Evolutionary conservation across 2,329 filamentous ascomycete species (phyloP), one percentile per base, ranked within the genome.

Genomic region (Nemania sp.): DNA sequence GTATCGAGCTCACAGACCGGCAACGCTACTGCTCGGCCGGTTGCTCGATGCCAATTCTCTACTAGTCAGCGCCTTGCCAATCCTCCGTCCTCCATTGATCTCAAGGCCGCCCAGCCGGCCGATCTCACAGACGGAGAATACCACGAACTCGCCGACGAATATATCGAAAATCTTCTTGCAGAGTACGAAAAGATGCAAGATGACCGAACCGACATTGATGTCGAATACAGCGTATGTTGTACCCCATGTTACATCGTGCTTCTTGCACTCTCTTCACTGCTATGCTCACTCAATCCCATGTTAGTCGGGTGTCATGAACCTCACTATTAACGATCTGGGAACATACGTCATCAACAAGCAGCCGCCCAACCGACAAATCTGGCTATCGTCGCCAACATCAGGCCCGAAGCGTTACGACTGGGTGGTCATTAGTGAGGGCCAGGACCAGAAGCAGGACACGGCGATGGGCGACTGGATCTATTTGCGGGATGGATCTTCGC

Each of bases 301-400:
- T 40, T 65, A 97, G 92, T 83, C 90, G 49, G 93, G 94, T 50
- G 91, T 97, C 51, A 80, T 97, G 64, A 91, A 86, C 59, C 79
- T 97, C 66, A 79, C 76, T 6, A 83, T 90, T 64, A 83, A 84
- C 1, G 76, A 80, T 11, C 77, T 84, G 45, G 91, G 92, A 58
- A 93, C 84, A 24, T 99, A 95, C 70, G 90, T 99, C 56, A 82
- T 99, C 75, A 99, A 99, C 82, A 99, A 99, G 74, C 94, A 99
- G 73, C 94, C 94, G 0, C 91, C 93, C 17, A 97, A 97, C 79
- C 94, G 91, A 78, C 94, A 89, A 70, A 96, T 99, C 68, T 99
- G 94, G 94, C 84, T 97, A 40, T 94, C 90, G 31, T 96, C 91
- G 37, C 94, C 94, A 3, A 78, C 91, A 49, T 92, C 90, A 5